Base-by-base conservation (phyloP, 805 yeast species). In the Pichia paraexigua region DNA sequence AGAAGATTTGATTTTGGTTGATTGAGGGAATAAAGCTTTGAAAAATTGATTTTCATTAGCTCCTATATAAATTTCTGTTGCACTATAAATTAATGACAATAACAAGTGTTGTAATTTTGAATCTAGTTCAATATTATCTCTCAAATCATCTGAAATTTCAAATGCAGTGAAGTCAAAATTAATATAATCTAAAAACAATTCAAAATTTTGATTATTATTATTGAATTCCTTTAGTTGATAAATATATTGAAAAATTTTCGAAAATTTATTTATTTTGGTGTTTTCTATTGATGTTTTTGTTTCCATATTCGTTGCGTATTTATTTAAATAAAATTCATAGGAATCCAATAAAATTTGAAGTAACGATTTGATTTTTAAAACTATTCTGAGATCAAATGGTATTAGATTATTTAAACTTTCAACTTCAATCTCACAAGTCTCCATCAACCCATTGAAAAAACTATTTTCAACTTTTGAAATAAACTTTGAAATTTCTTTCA, bases 401-500 rank as follows among this genome's bases (percentile, higher is more conserved):
- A 65, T 50, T 0, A 41, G 10, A 0, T 54, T 54, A 42, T 64
- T 56, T 0, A 56, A 22, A 1, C 61, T 53, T 3, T 69, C 64
- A 25, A 77, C 59, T 15, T 64, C 60, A 1, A 66, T 56, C 5
- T 65, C 59, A 49, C 66, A 63, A 13, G 66, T 59, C 43, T 75
- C 80, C 22, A 66, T 35, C 17, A 66, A 63, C 4, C 72, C 76
- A 8, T 63, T 59, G 8, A 69, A 62, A 21, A 64, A 62, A 18
- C 76, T 78, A 8, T 58, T 58, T 50, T 76, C 78, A 24, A 75
- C 72, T 9, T 68, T 55, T 9, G 73, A 65, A 21, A 83, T 65
- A 56, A 87, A 81, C 53, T 71, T 79, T 12, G 85, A 78, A 12
- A 82, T 70, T 48, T 84, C 83, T 20, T 69, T 57, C 44, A 61